Evolutionary conservation across 2,329 filamentous ascomycete genomes (phyloP), one percentile per base, ranked within the genome.

Genomic region (Exophiala viscosa): DNA sequence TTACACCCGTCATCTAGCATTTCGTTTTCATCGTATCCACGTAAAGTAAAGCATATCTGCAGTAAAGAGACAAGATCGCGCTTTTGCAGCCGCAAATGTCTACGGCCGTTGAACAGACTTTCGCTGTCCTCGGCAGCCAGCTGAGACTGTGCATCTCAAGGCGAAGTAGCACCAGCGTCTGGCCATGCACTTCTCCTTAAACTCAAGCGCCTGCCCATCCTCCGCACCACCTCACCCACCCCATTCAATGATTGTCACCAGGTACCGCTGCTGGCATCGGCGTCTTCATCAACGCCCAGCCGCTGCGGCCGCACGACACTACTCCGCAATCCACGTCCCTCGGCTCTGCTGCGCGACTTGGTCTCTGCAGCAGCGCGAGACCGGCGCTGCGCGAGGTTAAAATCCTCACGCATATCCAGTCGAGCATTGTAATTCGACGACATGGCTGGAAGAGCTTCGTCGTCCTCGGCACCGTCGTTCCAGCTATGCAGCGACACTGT

Each of bases 401-500:
- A 79, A 50, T 71, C 72, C 50, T 66, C 70, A 56, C 73, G 70
- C 23, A 74, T 69, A 38, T 73, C 71, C 52, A 90, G 67, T 61
- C 80, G 77, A 34, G 82, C 77, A 57, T 87, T 80, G 50, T 86
- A 82, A 52, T 78, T 77, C 10, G 75, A 72, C 0, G 83, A 83
- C 75, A 84, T 79, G 42, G 72, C 71, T 0, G 77, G 77, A 5
- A 76, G 76, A 2, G 77, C 84, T 53, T 90, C 86, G 60, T 90
- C 87, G 17, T 76, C 72, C 0, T 78, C 74, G 1, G 75, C 67
- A 0, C 78, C 77, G 59, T 90, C 85, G 55, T 90, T 90, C 78
- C 85, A 93, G 1, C 82, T 82, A 66, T 95, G 90, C 14, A 92
- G 68, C 0, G 86, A 86, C 58, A 87, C 90, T 1, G 88, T 92